Evolutionary conservation across 2,329 filamentous ascomycete species (phyloP), one percentile per base, ranked within the genome.

Genomic region (Fusarium gaditjirri): DNA sequence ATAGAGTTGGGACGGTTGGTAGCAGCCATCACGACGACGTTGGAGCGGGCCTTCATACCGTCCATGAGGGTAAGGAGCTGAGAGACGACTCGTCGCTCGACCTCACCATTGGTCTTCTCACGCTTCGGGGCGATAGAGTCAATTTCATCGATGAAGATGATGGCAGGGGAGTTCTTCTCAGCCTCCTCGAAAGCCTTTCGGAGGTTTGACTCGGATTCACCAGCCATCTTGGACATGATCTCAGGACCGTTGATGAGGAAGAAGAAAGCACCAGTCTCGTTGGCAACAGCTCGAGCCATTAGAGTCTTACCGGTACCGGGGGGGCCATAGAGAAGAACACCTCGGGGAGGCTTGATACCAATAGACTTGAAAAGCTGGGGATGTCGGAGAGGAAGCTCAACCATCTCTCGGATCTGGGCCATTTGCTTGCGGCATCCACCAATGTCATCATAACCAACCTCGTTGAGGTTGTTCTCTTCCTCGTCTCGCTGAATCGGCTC

Each of bases 221-320:
- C 96, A 67, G 96, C 96, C 96, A 98, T 98, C 90, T 98, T 98
- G 66, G 95, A 98, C 96, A 99, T 98, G 86, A 99, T 98, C 83
- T 98, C 96, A 57, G 96, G 96, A 74, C 96, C 95, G 85, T 98
- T 98, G 90, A 99, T 98, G 72, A 98, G 86, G 91, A 99, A 98
- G 87, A 99, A 99, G 88, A 98, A 98, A 53, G 95, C 95, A 78
- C 96, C 96, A 38, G 96, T 98, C 88, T 98, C 96, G 85, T 98
- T 98, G 84, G 96, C 96, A 62, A 99, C 96, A 72, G 96, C 96
- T 84, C 96, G 94, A 80, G 96, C 96, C 96, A 98, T 98, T 77
- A 99, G 87, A 41, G 96, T 99, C 89, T 99, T 99, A 92, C 96
- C 96, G 73, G 96, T 98, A 93, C 96, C 96, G 16, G 96, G 96